Conservation (phyloP, 2,329 filamentous ascomycete species). For the Beauveria varroae region DNA sequence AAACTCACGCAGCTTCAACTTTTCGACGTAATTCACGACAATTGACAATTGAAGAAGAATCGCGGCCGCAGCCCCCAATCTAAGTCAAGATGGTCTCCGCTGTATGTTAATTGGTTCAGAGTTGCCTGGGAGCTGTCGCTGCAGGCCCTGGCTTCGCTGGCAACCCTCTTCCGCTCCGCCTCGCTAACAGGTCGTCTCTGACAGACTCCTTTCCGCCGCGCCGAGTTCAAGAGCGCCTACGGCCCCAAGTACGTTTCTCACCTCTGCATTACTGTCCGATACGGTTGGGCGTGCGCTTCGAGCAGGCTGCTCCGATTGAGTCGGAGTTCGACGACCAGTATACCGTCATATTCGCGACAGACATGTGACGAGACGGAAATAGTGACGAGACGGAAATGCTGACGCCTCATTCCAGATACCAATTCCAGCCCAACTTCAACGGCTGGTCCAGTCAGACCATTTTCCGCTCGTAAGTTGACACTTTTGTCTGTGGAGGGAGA, state of each 20-base stretch:
- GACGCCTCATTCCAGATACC: conserved; percentile 42
- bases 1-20: conserved; percentile 9
- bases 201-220: conserved; percentile 40
- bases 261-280: neutral
- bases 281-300: neutral
- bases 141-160: neutral
- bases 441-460: conserved; percentile 44
- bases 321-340: neutral
- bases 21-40: conserved; percentile 13
- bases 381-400: conserved; percentile 23
- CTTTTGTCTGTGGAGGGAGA: neutral
- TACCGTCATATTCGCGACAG: neutral
- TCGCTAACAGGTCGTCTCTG: conserved; percentile 15
- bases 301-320: neutral
- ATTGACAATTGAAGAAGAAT: conserved; percentile 28
- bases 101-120: conserved; percentile 22
- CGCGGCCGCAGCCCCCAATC: conserved; percentile 23
- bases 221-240: conserved; percentile 53
- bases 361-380: conserved; percentile 1
- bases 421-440: conserved; percentile 46
- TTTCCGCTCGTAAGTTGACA: conserved; percentile 43
- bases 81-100: conserved; percentile 33
- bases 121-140: neutral
- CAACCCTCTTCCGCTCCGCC: neutral
- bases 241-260: conserved; percentile 52